Base-by-base conservation (phyloP, 2,329 filamentous ascomycete species). In the Hypocrella siamensis region DNA sequence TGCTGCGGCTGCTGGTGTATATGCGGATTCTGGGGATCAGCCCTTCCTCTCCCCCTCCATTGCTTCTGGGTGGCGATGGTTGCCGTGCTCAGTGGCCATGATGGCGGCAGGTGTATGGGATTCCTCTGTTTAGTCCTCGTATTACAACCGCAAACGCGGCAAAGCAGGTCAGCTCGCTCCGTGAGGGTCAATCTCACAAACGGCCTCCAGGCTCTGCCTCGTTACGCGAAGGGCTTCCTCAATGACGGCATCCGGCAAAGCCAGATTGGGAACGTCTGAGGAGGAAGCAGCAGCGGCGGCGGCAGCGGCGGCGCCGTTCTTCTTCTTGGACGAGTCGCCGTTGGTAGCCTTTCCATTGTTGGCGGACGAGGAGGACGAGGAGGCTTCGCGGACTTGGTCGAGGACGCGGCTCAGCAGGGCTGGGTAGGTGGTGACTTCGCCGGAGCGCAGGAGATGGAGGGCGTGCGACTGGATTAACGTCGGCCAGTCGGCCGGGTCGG, bases 201-300 rank as follows among this genome's bases (percentile, higher is more conserved):
- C 58, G 24, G 54, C 47, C 39, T 75, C 70, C 26, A 78, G 54
- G 39, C 64, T 65, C 42, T 75, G 70, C 35, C 65, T 58, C 18
- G 72, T 72, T 19, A 69, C 57, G 40, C 62, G 63, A n/a, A 77
- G 54, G 4, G 71, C 70, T 40, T 79, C 69, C 17, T 75, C 67
- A 11, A 78, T 53, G n/a, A 75, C 70, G 3, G 57, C 46, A 33
- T 64, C 58, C 10, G 75, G 73, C 26, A 79, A 49, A 19, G 71
- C 73, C 11, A 77, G 58, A 41, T 49, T 60, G 14, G 38, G 31
- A n/a, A n/a, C 17, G 48, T 48, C 10, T 44, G 48, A 14, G 4
- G 21, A 24, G 27, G 39, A 30, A 17, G 41, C 34, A 14, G 39
- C 35, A 3, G 41, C 33, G 25, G 7, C 25, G 14, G 7, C 14